These are phyloP conservation scores for Gracilaria vermiculophylla DNA, from an alignment of 23 red algal species.

Conservation along the genomic window DNA sequence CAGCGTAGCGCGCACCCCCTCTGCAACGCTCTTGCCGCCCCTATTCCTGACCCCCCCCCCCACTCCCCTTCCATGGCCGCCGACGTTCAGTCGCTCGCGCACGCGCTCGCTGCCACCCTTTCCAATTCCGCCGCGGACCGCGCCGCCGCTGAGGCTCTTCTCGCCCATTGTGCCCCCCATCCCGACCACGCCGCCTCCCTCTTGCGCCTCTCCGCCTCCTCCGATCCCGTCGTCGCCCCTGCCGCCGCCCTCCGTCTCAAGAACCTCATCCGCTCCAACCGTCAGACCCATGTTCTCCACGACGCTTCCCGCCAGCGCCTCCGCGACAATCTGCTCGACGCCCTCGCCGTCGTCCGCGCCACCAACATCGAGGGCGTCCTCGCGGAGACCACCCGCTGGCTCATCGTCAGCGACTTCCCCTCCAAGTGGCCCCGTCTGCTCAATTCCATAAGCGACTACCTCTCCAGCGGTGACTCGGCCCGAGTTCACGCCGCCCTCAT, in stretches of 20 bases:
- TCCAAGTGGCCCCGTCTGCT: constrained; percentile 55
- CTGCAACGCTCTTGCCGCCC: background rate
- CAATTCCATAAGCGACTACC: constrained; percentile 18
- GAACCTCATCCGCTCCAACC: constrained; percentile 49
- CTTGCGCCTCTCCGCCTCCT: constrained; percentile 31
- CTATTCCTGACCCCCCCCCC: constrained; percentile 5
- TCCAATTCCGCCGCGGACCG: constrained; percentile 53
- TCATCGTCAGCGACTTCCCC: constrained; percentile 66
- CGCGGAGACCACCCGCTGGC: constrained; percentile 61
- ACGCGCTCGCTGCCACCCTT: constrained; percentile 53
- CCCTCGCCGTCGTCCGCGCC: constrained; percentile 46
- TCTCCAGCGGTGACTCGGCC: constrained; percentile 16
- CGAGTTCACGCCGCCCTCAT: constrained; percentile 50
- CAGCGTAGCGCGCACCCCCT: background rate
- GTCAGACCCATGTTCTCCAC: constrained; percentile 16
- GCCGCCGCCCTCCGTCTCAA: constrained; percentile 77
- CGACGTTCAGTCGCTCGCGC: constrained; percentile 39
- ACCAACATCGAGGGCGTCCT: constrained; percentile 59
- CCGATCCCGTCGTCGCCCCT: constrained; percentile 50
- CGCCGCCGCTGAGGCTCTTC: constrained; percentile 54
- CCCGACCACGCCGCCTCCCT: constrained; percentile 47
- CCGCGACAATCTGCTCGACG: constrained; percentile 49
- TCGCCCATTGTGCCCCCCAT: constrained; percentile 24
- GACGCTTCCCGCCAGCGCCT: constrained; percentile 23
- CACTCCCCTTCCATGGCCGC: constrained; percentile 7